Percentiles rank a stretch among this genome's conserved stretches.
These are phyloP conservation scores for Periconia sp. DNA, from an alignment of 2,329 filamentous ascomycete genomes.

Conservation along the genomic window DNA sequence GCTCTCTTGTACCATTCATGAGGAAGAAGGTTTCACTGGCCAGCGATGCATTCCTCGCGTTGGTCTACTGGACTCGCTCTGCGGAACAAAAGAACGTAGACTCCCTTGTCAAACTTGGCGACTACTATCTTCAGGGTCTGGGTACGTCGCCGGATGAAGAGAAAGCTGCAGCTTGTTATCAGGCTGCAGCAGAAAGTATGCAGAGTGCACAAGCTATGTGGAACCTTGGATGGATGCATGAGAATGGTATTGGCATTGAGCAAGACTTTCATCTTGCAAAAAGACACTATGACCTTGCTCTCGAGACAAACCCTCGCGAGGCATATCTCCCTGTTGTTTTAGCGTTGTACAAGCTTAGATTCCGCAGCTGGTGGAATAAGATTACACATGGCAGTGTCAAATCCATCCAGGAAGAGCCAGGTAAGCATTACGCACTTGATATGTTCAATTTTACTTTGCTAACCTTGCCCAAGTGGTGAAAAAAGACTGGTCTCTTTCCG, in stretches of 20 bases:
- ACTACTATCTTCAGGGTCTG: constrained; percentile 89
- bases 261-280: constrained; percentile 98
- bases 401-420: constrained; percentile 86
- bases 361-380: constrained; percentile 92
- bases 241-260: constrained; percentile 89
- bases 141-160: constrained; percentile 73
- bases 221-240: constrained; percentile 99
- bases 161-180: constrained; percentile 92
- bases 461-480: constrained; percentile 60
- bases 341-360: constrained; percentile 81
- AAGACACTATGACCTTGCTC: constrained; percentile 89
- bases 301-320: constrained; percentile 84
- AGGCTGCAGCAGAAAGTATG: constrained; percentile 86
- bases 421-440: constrained; percentile 58
- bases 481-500: constrained; percentile 77
- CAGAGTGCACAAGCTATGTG: constrained; percentile 94
- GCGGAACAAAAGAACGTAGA: constrained; percentile 93
- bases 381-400: constrained; percentile 90
- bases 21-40: constrained; percentile 55
- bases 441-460: constrained; percentile 7
- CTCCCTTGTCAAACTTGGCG: constrained; percentile 95
- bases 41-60: constrained; percentile 69
- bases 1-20: constrained; percentile 58
- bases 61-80: constrained; percentile 95
- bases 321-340: constrained; percentile 92